These are phyloP conservation scores for Pichia sp. DNA, from an alignment of 1,139 yeast species.

Conservation along the genomic window DNA sequence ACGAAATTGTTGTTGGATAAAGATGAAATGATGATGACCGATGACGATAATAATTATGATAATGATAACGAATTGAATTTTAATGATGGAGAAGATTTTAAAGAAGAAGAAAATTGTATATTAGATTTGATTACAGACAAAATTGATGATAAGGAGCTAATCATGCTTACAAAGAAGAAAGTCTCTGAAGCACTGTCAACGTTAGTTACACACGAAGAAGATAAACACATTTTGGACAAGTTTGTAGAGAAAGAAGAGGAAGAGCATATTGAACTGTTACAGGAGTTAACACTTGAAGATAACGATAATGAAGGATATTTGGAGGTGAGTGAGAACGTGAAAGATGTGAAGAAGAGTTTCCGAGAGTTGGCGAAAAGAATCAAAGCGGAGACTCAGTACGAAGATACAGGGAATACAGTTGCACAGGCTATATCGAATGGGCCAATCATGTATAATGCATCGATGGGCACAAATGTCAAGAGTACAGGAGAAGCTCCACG, in stretches of 20 bases:
- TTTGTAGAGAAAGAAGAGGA: conserved; percentile 64
- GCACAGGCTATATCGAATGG: not conserved
- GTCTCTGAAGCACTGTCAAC: conserved; percentile 65
- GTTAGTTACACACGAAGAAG: conserved; percentile 63
- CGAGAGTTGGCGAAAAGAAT: conserved; percentile 25
- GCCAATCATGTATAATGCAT: conserved; percentile 1
- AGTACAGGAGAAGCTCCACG: not conserved
- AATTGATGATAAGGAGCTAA: conserved; percentile 53
- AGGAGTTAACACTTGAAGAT: conserved; percentile 32
- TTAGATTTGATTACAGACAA: conserved; percentile 55
- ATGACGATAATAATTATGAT: conserved; percentile 3
- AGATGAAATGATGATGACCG: conserved; percentile 18
- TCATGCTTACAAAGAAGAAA: conserved; percentile 70
- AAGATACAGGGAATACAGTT: not conserved
- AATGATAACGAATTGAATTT: not conserved
- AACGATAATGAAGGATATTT: conserved; percentile 19
- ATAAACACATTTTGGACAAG: conserved; percentile 58
- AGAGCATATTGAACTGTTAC: conserved; percentile 51
- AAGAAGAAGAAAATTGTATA: conserved; percentile 34
- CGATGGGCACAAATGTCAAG: not conserved
- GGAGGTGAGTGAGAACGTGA: conserved; percentile 9
- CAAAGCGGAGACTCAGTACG: conserved; percentile 19
- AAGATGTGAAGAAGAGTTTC: conserved; percentile 26
- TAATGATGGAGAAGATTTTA: not conserved
- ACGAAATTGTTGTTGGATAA: not conserved